Evolutionary conservation across 805 yeast genomes (phyloP), one percentile per base, ranked within the genome.

Genomic region (Metschnikowia arizonensis): DNA sequence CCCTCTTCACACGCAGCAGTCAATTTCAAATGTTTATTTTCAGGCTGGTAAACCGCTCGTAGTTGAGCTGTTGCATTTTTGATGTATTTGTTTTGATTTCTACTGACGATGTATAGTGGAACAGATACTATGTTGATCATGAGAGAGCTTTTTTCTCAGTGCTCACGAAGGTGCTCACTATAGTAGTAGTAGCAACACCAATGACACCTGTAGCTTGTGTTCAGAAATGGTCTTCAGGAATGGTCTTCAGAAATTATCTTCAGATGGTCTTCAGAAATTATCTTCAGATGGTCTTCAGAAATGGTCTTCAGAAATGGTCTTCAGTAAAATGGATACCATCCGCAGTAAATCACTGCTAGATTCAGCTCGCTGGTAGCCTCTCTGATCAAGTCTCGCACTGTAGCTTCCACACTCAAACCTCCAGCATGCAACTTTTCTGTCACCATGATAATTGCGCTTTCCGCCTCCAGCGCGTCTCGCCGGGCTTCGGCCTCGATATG

Each of bases 301-400:
- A 21, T 21, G 6, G 24, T 5, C 6, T 21, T 21, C 24, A 21
- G 24, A n/a, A n/a, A n/a, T n/a, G n/a, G n/a, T n/a, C 25, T 11
- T 48, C 49, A 85, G 52, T 77, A 80, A 56, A 84, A 86, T 17
- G 93, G 89, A 33, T 85, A 73, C 97, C 95, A 85, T 2, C 97
- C 97, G 59, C 80, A 73, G 60, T 81, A 93, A 4, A 93, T 79
- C 21, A 83, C 62, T 0, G 93, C 84, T 39, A 93, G 66, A 53
- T 88, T 88, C 4, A 72, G 65, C 4, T 74, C 70, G 57, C 80
- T 83, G 0, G 82, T 73, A 0, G 99, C 97, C 47, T 85, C 85
- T 35, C 79, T 80, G 5, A 90, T 80, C 50, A 91, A 66, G 57
- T 86, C 93, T 45, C 91, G 76, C 2, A 91, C 91, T 0, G 80